These are phyloP conservation scores for Puya raimondii DNA, from an alignment of 176 grass and related monocot genomes.

Conservation along the genomic window DNA sequence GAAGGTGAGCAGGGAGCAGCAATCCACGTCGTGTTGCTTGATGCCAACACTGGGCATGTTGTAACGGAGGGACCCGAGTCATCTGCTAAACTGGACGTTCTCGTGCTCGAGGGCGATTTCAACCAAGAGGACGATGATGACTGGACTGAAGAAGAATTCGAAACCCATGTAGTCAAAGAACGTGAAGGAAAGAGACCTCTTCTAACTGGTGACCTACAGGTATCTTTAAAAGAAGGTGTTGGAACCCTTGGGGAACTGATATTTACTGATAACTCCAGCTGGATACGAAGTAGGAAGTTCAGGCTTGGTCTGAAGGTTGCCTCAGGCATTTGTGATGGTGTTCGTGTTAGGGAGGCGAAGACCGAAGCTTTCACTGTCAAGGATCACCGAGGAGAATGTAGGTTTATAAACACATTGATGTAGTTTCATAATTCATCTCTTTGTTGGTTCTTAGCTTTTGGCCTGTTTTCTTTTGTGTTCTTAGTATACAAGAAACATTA, in stretches of 20 bases:
- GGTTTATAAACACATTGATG: conserved; percentile 22
- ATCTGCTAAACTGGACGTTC: conserved; percentile 63
- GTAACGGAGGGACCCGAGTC: conserved; percentile 51
- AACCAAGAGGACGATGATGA: conserved; percentile 77
- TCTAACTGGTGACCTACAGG: conserved; percentile 67
- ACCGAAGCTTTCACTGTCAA: conserved; percentile 91
- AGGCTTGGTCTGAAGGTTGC: conserved; percentile 67
- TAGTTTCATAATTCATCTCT: conserved; percentile 16
- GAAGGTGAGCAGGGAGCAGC: conserved; percentile 80
- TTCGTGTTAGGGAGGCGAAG: conserved; percentile 68
- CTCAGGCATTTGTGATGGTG: conserved; percentile 55
- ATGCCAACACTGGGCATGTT: conserved; percentile 44
- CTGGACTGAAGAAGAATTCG: conserved; percentile 83
- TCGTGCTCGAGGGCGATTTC: conserved; percentile 81
- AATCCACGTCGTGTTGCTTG: conserved; percentile 77
- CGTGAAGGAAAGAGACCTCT: conserved; percentile 84
- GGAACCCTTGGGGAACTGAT: conserved; percentile 78
- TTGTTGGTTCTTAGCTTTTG: conserved; percentile 19
- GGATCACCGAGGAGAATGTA: conserved; percentile 89
- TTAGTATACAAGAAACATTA: conserved; percentile 95
- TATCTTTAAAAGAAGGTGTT: conserved; percentile 82
- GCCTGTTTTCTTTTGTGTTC: not conserved
- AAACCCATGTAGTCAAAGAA: conserved; percentile 63
- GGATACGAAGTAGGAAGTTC: conserved; percentile 86
- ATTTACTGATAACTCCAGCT: conserved; percentile 88